These are phyloP conservation scores for Sphagnum contortum DNA, from an alignment of 225 moss, liverwort and hornwort species.

Conservation along the genomic window DNA sequence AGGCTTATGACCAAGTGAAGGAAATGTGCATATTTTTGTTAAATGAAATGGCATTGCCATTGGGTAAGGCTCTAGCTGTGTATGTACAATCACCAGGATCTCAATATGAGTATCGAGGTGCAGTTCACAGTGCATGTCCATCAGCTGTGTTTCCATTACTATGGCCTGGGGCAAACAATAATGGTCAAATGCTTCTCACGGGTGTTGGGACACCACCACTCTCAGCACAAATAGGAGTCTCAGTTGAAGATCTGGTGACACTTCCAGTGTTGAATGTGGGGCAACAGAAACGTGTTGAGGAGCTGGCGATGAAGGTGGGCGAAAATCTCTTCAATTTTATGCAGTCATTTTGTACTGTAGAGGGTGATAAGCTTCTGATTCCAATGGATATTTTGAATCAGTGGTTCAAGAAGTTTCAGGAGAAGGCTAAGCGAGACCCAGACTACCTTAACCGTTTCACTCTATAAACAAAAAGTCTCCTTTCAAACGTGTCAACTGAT, in stretches of 20 bases:
- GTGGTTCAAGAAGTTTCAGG: slow-evolving; percentile 98
- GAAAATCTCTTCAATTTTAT: slow-evolving; percentile 95
- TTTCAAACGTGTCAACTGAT: too few species aligned
- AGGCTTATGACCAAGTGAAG: slow-evolving; percentile 88
- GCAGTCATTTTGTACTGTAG: slow-evolving; percentile 82
- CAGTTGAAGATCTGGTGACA: slow-evolving; percentile 67
- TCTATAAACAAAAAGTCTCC: slow-evolving; percentile 21
- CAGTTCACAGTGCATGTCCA: slow-evolving; percentile 67
- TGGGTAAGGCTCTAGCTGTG: slow-evolving; percentile 70
- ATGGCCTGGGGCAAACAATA: slow-evolving; percentile 50
- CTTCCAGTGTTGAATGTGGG: slow-evolving; percentile 72
- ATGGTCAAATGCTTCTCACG: slow-evolving; percentile 79
- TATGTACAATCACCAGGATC: slow-evolving; percentile 91
- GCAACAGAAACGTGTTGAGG: slow-evolving; percentile 82
- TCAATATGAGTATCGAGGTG: slow-evolving; percentile 79
- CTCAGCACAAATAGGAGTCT: slow-evolving; percentile 80
- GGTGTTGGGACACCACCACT: slow-evolving; percentile 63
- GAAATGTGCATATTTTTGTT: slow-evolving; percentile 88
- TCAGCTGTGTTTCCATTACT: slow-evolving; percentile 82
- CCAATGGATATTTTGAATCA: slow-evolving; percentile 88
- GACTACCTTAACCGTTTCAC: slow-evolving; percentile 82
- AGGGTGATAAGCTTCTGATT: slow-evolving; percentile 86
- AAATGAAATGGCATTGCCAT: slow-evolving; percentile 52
- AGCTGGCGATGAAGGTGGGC: slow-evolving; percentile 87
- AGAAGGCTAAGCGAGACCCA: slow-evolving; percentile 70